Evolutionary conservation across 2,329 filamentous ascomycete species (phyloP).

Genomic region (Arthrobotrys iridis): DNA sequence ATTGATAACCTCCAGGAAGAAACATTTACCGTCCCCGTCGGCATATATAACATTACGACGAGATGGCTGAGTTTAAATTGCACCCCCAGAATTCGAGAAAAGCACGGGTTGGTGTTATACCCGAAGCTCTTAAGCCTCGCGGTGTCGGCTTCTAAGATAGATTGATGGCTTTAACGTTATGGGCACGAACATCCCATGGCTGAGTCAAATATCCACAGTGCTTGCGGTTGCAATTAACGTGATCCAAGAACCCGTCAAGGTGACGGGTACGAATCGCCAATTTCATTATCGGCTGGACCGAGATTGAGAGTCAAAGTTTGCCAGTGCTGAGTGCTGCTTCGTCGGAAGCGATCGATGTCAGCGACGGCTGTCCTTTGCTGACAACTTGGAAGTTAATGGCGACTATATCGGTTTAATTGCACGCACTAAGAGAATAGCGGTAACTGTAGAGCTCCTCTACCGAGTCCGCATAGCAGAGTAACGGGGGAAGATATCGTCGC

Average conservation of each 20-base stretch:
- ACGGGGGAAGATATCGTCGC: slow-evolving; percentile 43
- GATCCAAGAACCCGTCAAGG: neutral
- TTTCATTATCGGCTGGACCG: slow-evolving; percentile 38
- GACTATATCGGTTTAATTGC: slow-evolving; percentile 41
- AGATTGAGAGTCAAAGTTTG: slow-evolving; percentile 17
- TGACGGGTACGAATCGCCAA: neutral
- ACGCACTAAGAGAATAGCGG: neutral
- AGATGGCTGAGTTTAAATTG: slow-evolving; percentile 36
- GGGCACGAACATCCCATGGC: slow-evolving; percentile 30
- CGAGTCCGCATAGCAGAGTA: slow-evolving; percentile 11
- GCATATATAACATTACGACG: slow-evolving; percentile 27
- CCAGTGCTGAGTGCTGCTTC: slow-evolving; percentile 23
- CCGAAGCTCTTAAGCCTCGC: slow-evolving; percentile 19
- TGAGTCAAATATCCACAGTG: neutral
- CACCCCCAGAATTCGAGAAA: neutral
- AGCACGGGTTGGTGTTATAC: neutral
- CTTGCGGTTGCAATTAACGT: neutral
- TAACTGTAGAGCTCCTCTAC: slow-evolving; percentile 44
- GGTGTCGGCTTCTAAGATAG: slow-evolving; percentile 18
- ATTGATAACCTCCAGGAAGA: slow-evolving; percentile 37
- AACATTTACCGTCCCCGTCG: slow-evolving; percentile 32
- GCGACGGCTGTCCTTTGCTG: slow-evolving; percentile 43
- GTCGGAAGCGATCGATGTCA: slow-evolving; percentile 49
- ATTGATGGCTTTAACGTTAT: slow-evolving; percentile 36
- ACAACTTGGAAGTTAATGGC: slow-evolving; percentile 19